Conservation (phyloP, 805 yeast species). For the Cyberlindnera maritima region DNA sequence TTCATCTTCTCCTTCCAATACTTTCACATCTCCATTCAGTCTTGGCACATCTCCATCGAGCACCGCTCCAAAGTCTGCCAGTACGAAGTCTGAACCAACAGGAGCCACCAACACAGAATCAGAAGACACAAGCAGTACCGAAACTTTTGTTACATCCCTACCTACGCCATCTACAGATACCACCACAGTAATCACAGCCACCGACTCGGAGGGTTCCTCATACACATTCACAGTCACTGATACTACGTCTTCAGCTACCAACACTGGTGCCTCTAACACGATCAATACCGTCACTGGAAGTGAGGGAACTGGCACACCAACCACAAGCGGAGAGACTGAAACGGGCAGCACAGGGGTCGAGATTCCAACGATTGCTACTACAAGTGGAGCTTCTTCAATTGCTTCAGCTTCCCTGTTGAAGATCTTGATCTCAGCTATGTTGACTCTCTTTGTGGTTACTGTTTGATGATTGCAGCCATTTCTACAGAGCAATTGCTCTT, state of each 20-base stretch:
- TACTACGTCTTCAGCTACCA: conserved; percentile 4
- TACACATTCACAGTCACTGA: conserved; percentile 11
- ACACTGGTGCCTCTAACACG: conserved; percentile 12
- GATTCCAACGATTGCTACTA: conserved; percentile 7
- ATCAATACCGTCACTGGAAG: conserved; percentile 6
- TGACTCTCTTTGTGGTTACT: conserved; percentile 3
- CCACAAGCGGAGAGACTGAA: not conserved
- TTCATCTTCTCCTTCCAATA: no score
- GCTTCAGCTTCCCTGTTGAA: conserved; percentile 4
- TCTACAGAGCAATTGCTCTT: no score
- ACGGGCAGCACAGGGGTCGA: conserved; percentile 1
- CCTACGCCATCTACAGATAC: not conserved
- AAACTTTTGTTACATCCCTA: not conserved
- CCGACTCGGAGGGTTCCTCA: not conserved
- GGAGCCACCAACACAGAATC: no score
- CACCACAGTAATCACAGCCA: not conserved
- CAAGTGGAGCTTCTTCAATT: conserved; percentile 12
- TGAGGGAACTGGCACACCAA: not conserved
- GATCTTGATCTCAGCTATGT: conserved; percentile 2
- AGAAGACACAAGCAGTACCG: not conserved
- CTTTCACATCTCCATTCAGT: not conserved
- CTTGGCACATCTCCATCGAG: not conserved
- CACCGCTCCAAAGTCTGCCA: not conserved
- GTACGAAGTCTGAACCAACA: no score
- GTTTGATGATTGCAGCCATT: conserved; percentile 2